These are phyloP conservation scores for Apocynum venetum DNA, from an alignment of 257 asterid species.

Conservation along the genomic window DNA sequence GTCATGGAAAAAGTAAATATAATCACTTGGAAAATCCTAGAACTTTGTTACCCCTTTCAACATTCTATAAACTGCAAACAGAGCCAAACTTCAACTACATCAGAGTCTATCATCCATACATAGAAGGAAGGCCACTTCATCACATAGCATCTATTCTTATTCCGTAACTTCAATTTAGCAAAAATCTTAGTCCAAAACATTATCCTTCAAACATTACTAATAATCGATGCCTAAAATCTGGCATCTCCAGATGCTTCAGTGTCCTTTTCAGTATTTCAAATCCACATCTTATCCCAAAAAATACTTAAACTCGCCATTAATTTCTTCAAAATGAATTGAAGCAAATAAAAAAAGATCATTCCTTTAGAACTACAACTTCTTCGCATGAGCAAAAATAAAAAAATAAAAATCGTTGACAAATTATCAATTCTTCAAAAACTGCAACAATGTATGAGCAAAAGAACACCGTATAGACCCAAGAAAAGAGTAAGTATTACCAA, in stretches of 20 bases:
- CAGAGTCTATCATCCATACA: not conserved
- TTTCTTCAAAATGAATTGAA: too few relatives aligned
- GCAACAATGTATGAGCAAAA: not conserved
- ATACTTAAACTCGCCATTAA: too few relatives aligned
- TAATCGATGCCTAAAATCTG: not conserved
- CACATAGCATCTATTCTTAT: not conserved
- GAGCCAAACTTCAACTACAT: not conserved
- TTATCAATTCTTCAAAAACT: not conserved
- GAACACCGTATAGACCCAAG: not conserved
- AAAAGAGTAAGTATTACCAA: conserved; percentile 20
- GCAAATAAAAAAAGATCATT: not conserved
- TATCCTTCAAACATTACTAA: not conserved
- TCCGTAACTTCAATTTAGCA: not conserved
- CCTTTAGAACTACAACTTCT: not conserved
- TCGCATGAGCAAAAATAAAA: not conserved
- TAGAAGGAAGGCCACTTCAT: not conserved
- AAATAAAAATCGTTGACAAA: not conserved
- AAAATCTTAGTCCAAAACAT: not conserved
- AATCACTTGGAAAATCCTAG: not conserved
- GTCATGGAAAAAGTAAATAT: not conserved
- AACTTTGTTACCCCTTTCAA: not conserved
- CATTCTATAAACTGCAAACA: not conserved
- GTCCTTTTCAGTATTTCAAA: not conserved
- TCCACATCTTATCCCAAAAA: not conserved
- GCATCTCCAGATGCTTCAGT: not conserved